A percentile compares a stretch with the other conserved stretches of the same genome.
These are phyloP conservation scores for Acacia confusa DNA, from an alignment of 306 rosid genomes.

Conservation along the genomic window DNA sequence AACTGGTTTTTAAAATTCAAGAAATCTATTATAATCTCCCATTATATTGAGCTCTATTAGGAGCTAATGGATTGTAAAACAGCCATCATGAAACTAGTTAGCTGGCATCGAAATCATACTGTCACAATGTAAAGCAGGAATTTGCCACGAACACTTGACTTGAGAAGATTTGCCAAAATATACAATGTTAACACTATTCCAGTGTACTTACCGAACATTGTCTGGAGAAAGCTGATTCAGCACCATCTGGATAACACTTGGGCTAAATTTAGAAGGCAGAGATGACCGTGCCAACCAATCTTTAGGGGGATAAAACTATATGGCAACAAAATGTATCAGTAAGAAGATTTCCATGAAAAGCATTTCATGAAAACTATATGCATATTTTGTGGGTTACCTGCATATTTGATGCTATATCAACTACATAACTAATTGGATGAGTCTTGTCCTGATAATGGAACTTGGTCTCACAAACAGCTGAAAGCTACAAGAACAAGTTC, in stretches of 20 bases:
- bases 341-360: conserved; percentile 1
- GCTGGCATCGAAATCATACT: conserved; percentile 18
- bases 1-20: conserved; percentile 9
- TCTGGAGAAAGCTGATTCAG: conserved; percentile 80
- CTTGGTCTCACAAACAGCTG: conserved; percentile 88
- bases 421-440: conserved; percentile 69
- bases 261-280: conserved; percentile 69
- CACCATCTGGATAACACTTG: conserved; percentile 56
- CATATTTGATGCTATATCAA: conserved; percentile 67
- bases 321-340: conserved; percentile 32
- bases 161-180: too few relatives aligned
- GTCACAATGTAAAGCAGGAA: conserved; percentile 17
- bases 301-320: conserved; percentile 82
- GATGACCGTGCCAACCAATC: conserved; percentile 89
- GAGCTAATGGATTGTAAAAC: neutral
- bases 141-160: too few relatives aligned
- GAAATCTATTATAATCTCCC: conserved; percentile 17
- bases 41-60: conserved; percentile 3
- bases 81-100: conserved; percentile 7
- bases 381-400: conserved; percentile 50
- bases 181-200: too few relatives aligned
- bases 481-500: conserved; percentile 62
- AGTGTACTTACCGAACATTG: conserved; percentile 75
- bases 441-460: conserved; percentile 93
- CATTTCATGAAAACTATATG: neutral